Evolutionary conservation across 139 green algal species (phyloP).

Genomic region (Parachlorella kessleri): DNA sequence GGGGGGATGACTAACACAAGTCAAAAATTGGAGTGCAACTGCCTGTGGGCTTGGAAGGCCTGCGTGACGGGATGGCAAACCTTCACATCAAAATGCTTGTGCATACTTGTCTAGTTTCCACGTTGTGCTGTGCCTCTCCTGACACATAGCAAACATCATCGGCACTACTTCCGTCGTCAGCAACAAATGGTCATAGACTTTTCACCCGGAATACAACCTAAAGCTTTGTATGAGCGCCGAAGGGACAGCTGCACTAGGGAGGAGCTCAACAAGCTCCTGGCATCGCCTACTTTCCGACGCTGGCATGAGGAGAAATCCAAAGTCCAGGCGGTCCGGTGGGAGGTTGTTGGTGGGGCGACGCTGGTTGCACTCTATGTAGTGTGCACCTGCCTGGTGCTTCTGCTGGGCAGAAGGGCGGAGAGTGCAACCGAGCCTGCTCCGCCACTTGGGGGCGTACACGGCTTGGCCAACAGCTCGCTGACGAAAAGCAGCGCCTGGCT

Average conservation of each 20-base stretch:
- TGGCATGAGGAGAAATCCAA: background rate
- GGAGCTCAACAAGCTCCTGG: background rate
- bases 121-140: background rate
- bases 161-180: background rate
- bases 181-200: background rate
- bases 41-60: no score
- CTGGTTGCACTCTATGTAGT: background rate
- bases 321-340: background rate
- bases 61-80: background rate
- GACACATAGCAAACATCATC: background rate
- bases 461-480: no score
- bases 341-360: background rate
- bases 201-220: background rate
- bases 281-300: background rate
- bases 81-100: background rate
- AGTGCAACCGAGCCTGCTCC: no score
- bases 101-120: background rate
- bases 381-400: background rate
- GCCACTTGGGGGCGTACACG: no score
- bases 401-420: background rate
- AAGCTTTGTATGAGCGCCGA: background rate
- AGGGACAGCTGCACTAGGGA: background rate
- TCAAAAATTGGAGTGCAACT: no score
- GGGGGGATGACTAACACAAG: no score
- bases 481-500: background rate